These are phyloP conservation scores for Recurvomyces mirabilis DNA, from an alignment of 495 filamentous ascomycete genomes.

Conservation along the genomic window DNA sequence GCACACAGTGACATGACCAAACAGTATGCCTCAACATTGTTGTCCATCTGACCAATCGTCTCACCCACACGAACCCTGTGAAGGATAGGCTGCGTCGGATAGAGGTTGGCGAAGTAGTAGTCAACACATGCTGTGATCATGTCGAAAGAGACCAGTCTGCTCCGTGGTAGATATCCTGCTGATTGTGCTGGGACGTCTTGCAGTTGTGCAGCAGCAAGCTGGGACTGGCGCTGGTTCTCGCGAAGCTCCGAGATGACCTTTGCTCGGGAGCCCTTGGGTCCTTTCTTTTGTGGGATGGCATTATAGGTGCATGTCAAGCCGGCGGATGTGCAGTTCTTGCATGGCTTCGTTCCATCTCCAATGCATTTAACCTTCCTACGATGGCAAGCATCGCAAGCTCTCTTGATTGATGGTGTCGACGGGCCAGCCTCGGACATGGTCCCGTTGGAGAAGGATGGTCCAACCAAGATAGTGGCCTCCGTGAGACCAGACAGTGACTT, in stretches of 20 bases:
- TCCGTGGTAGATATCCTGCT: constrained; percentile 31
- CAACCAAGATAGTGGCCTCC: constrained; percentile 1
- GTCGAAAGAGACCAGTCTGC: constrained; percentile 47
- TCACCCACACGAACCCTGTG: constrained; percentile 55
- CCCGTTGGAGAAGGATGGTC: not conserved
- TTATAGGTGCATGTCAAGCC: constrained; percentile 68
- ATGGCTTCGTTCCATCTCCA: constrained; percentile 54
- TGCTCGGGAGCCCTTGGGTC: constrained; percentile 68
- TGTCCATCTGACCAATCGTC: constrained; percentile 48
- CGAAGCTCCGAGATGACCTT: constrained; percentile 71
- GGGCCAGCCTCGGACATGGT: constrained; percentile 4
- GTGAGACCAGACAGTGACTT: not conserved
- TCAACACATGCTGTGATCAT: constrained; percentile 62
- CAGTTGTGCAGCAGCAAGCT: constrained; percentile 31
- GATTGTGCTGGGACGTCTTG: constrained; percentile 30
- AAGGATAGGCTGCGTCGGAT: constrained; percentile 73
- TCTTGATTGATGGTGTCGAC: constrained; percentile 35
- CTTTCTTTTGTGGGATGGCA: constrained; percentile 77
- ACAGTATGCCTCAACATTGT: constrained; percentile 63
- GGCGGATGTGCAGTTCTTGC: constrained; percentile 56
- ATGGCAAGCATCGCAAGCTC: constrained; percentile 74
- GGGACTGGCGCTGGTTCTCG: constrained; percentile 52
- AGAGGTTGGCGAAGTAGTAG: constrained; percentile 75
- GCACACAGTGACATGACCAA: constrained; percentile 68
- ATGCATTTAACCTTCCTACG: constrained; percentile 69